Conservation (phyloP, 371 early-diverging fungal species). For the Mortierella sp. region DNA sequence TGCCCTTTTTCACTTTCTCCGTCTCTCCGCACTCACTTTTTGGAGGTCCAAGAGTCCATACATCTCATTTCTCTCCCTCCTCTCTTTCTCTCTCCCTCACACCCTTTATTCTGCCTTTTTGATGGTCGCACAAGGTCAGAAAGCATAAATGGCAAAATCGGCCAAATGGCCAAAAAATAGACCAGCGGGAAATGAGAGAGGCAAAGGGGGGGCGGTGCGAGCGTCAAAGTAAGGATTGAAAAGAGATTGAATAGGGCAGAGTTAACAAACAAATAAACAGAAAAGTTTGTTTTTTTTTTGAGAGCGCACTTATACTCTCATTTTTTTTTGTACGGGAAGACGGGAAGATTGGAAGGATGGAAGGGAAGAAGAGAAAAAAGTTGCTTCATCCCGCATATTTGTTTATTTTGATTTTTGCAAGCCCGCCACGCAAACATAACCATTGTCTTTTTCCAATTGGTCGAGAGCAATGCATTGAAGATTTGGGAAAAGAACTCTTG, state of each 20-base stretch:
- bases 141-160: slow-evolving; percentile 18
- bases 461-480: not conserved
- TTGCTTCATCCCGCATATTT: slow-evolving; percentile 3
- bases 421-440: not conserved
- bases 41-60: slow-evolving; percentile 11
- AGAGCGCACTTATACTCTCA: not conserved
- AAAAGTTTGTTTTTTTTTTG: not conserved
- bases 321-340: not conserved
- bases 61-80: not conserved
- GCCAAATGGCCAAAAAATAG: slow-evolving; percentile 33
- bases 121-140: slow-evolving; percentile 28
- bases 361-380: not conserved
- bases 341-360: no score
- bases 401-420: not conserved
- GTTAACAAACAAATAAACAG: no score
- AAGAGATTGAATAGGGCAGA: not conserved
- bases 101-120: slow-evolving; percentile 24
- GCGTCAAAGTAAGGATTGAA: not conserved
- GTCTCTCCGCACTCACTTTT: not conserved
- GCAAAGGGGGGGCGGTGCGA: slow-evolving; percentile 8
- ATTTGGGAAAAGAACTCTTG: not conserved
- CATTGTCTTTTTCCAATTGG: not conserved
- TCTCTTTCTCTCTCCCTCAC: not conserved
- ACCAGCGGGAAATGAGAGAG: not conserved
- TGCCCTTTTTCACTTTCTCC: slow-evolving; percentile 4